Evolutionary conservation across 2,329 filamentous ascomycete genomes (phyloP).

Genomic region (Alternaria burnsii): DNA sequence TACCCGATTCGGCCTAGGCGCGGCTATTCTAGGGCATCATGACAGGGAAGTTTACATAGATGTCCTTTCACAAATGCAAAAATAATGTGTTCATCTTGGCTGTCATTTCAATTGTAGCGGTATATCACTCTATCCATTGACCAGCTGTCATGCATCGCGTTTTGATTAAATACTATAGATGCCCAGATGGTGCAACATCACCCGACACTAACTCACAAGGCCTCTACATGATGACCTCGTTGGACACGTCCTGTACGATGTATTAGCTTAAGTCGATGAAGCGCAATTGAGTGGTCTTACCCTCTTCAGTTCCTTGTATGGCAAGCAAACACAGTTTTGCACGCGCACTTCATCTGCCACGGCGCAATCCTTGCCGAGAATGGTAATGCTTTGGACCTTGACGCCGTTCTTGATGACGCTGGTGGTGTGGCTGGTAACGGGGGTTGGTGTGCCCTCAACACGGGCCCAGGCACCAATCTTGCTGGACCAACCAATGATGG

Average conservation of each 20-base stretch:
- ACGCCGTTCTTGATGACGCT: constrained; percentile 97
- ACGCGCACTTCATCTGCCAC: constrained; percentile 95
- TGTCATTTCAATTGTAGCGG: constrained; percentile 1
- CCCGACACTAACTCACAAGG: not conserved
- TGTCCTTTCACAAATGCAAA: not conserved
- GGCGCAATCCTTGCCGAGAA: constrained; percentile 92
- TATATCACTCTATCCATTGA: constrained; percentile 18
- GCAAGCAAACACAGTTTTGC: constrained; percentile 97
- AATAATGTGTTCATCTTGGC: not conserved
- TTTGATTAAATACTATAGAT: constrained; percentile 19
- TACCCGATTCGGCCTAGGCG: constrained; percentile 21
- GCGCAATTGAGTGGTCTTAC: constrained; percentile 62
- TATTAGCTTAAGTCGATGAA: constrained; percentile 11
- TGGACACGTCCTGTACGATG: constrained; percentile 74
- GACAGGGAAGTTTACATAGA: not conserved
- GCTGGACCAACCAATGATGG: constrained; percentile 97
- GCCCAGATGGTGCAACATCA: not conserved
- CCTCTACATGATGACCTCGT: constrained; percentile 87
- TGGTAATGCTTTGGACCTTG: constrained; percentile 98
- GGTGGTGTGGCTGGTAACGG: constrained; percentile 86
- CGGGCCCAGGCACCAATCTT: constrained; percentile 97
- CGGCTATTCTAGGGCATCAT: constrained; percentile 12
- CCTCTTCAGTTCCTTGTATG: constrained; percentile 97
- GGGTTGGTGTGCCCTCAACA: constrained; percentile 92
- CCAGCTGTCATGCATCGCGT: constrained; percentile 9